Percentiles rank a stretch among this genome's conserved stretches.
These are phyloP conservation scores for Silene vulgaris DNA, from an alignment of 179 eudicot species.

Conservation along the genomic window DNA sequence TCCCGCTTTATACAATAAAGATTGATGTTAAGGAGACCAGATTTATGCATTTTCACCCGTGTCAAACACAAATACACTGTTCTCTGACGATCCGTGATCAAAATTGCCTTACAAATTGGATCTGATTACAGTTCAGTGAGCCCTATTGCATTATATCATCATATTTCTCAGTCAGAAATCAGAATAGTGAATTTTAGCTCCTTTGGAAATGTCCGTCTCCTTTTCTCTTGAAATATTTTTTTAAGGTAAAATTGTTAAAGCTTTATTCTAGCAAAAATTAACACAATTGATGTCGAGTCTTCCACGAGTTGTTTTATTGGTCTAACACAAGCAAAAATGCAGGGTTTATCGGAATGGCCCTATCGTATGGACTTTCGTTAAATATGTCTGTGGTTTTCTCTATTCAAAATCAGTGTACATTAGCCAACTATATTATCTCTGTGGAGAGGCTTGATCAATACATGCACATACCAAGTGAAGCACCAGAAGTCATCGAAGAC, in stretches of 20 bases:
- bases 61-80: too few species aligned
- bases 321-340: conserved; percentile 23
- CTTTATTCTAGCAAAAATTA: background rate
- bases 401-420: conserved; percentile 57
- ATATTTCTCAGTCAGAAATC: background rate
- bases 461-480: conserved; percentile 73
- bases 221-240: background rate
- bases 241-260: background rate
- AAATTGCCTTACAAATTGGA: background rate
- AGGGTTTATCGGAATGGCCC: conserved; percentile 78
- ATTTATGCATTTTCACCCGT: background rate
- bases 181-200: background rate
- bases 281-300: background rate
- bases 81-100: background rate
- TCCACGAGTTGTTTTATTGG: background rate
- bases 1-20: background rate
- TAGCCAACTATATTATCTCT: conserved; percentile 61
- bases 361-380: conserved; percentile 72
- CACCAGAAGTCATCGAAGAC: conserved; percentile 58
- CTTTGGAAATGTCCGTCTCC: background rate
- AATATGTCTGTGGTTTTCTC: conserved; percentile 55
- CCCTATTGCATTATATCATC: background rate
- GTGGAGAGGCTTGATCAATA: conserved; percentile 77
- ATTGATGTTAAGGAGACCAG: background rate
- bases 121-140: background rate